Base-by-base conservation (phyloP, 805 yeast genomes). In the Maudiozyma turicensis region DNA sequence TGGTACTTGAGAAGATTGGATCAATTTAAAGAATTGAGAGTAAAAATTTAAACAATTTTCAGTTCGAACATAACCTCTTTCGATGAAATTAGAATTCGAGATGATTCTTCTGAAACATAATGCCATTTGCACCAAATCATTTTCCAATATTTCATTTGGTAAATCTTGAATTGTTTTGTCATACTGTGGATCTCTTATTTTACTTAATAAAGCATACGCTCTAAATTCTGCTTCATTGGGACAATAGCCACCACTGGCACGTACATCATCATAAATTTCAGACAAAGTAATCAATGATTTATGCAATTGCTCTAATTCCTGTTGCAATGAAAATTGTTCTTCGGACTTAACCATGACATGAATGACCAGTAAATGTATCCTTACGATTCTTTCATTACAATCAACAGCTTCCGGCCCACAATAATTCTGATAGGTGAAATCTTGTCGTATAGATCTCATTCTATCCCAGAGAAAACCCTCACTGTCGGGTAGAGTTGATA, bases 381-480 rank as follows among this genome's bases (percentile, higher is more conserved):
- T 72, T 5, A 89, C 96, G 56, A 93, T 93, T 47, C 83, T 72
- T 65, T 93, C 99, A 59, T 87, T 86, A 65, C 98, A 93, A 55
- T 84, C 91, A 8, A 91, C 78, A 1, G 97, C 95, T 63, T 93
- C 98, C 1, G 90, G 86, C 0, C 98, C 99, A 40, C 82, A 82
- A 58, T 82, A 91, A 63, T 91, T 91, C 62, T 93, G 99, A 60
- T 86, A 90, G 0, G 97, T 90, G 66, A 93, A 93, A 65, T 93
- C 99, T 65, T 93, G 98, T 61, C 99, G 76, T 42, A 93, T 90
- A 0, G 97, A 88, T 56, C 99, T 76, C 20, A 97, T 93, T 66
- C 99, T 76, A 66, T 93, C 98, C 99, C 99, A 95, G 8, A 93
- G 67, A 57, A 93, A 91, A 0, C 95, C 78, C 58, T 93, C 98